Percentiles rank a stretch among this genome's conserved stretches.
These are phyloP conservation scores for Elaeis guineensis DNA, from an alignment of 176 grass and related monocot genomes.

Conservation along the genomic window DNA sequence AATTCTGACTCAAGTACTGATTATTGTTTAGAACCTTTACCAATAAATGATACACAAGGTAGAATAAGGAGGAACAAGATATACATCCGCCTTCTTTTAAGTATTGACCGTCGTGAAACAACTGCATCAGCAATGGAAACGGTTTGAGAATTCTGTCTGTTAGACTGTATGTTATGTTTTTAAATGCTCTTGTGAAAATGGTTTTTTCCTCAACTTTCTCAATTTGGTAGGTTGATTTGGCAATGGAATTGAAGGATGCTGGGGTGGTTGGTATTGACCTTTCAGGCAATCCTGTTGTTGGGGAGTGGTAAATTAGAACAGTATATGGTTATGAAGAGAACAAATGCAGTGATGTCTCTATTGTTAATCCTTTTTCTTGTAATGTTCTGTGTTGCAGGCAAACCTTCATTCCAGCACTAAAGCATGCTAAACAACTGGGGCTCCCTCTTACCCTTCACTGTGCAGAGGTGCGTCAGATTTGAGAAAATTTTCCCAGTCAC, in stretches of 20 bases:
- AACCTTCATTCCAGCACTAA: conserved; percentile 72
- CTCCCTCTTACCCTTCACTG: conserved; percentile 80
- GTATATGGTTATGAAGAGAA: neutral
- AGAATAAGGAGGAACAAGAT: conserved; percentile 53
- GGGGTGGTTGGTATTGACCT: conserved; percentile 90
- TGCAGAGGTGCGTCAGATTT: conserved; percentile 51
- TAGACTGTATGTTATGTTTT: no score
- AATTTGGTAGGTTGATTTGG: conserved; percentile 65
- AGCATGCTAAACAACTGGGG: conserved; percentile 74
- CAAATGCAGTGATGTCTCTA: neutral
- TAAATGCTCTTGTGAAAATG: no score
- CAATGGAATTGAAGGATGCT: conserved; percentile 75
- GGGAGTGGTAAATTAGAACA: conserved; percentile 56
- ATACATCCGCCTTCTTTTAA: conserved; percentile 70
- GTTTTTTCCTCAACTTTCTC: neutral
- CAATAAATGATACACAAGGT: conserved; percentile 8
- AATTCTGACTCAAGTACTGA: conserved; percentile 31
- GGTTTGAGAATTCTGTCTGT: conserved; percentile 20
- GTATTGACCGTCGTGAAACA: conserved; percentile 80
- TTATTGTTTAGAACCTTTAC: conserved; percentile 1
- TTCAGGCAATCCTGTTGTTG: conserved; percentile 87
- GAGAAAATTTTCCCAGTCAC: neutral
- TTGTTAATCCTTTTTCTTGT: neutral
- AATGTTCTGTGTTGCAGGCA: conserved; percentile 41
- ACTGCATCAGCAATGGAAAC: conserved; percentile 76